These are phyloP conservation scores for Berkeleyomyces rouxiae DNA, from an alignment of 2,329 filamentous ascomycete species.

Conservation along the genomic window DNA sequence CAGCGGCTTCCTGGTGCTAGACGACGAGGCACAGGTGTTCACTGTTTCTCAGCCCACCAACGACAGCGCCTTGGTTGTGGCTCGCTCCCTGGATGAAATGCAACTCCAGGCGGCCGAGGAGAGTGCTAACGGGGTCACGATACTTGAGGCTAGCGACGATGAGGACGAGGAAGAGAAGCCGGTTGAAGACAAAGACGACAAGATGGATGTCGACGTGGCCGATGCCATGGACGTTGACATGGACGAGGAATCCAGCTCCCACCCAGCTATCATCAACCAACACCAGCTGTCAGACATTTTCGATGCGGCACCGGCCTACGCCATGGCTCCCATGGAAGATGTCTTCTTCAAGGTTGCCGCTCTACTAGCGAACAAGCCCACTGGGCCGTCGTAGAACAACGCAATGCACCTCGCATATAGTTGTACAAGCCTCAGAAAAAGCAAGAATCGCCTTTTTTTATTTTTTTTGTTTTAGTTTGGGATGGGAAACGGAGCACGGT, in stretches of 20 bases:
- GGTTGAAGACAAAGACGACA: neutral
- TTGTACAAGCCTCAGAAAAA: neutral
- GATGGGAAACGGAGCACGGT: slow-evolving; percentile 9
- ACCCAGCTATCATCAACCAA: slow-evolving; percentile 45
- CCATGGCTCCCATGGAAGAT: slow-evolving; percentile 55
- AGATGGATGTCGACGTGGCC: slow-evolving; percentile 17
- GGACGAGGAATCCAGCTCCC: slow-evolving; percentile 31
- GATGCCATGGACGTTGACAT: slow-evolving; percentile 30
- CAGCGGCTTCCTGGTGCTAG: slow-evolving; percentile 59
- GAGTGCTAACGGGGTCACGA: slow-evolving; percentile 19
- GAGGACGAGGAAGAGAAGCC: slow-evolving; percentile 21
- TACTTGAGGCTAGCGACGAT: slow-evolving; percentile 27
- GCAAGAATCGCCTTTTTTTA: neutral
- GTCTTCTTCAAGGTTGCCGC: slow-evolving; percentile 58
- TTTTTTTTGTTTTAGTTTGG: slow-evolving; percentile 4
- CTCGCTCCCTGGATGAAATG: slow-evolving; percentile 38
- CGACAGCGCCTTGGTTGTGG: slow-evolving; percentile 33
- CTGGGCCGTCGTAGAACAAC: neutral
- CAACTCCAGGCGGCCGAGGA: slow-evolving; percentile 27
- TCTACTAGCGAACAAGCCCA: slow-evolving; percentile 21
- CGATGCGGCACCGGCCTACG: slow-evolving; percentile 50
- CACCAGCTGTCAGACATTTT: slow-evolving; percentile 56
- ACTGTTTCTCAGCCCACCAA: slow-evolving; percentile 42
- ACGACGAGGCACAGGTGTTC: slow-evolving; percentile 59
- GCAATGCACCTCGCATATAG: neutral